Evolutionary conservation across 805 yeast species (phyloP).

Genomic region (Yamadazyma laniorum): DNA sequence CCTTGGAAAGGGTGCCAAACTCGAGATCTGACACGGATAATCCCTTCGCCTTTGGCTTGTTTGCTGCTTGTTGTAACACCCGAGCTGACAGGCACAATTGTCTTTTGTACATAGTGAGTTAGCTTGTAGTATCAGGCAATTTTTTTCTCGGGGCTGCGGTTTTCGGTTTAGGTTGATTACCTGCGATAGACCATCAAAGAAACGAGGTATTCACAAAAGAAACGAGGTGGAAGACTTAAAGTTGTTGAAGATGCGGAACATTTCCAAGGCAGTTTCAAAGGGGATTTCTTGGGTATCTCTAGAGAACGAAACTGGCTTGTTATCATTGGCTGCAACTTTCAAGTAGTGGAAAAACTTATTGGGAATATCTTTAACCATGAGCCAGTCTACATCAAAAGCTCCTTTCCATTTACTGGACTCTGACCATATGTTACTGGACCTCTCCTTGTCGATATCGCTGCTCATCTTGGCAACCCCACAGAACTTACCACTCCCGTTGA

Average conservation of each 20-base stretch:
- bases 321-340: conserved; percentile 44
- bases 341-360: conserved; percentile 47
- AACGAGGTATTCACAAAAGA: conserved; percentile 4
- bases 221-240: conserved; percentile 16
- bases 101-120: conserved; percentile 5
- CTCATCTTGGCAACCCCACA: conserved; percentile 60
- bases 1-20: conserved; percentile 42
- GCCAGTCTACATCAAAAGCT: conserved; percentile 54
- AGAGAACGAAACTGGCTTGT: conserved; percentile 54
- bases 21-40: conserved; percentile 19
- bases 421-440: conserved; percentile 45
- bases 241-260: conserved; percentile 44
- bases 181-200: too few species aligned
- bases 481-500: conserved; percentile 55
- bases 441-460: conserved; percentile 32
- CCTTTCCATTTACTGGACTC: conserved; percentile 51
- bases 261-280: conserved; percentile 42
- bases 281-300: conserved; percentile 64
- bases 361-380: conserved; percentile 48
- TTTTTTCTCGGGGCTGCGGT: background rate
- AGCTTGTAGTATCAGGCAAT: background rate
- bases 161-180: background rate
- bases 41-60: conserved; percentile 1
- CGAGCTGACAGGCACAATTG: conserved; percentile 3
- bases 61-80: background rate